These are phyloP conservation scores for Verruconis gallopava DNA, from an alignment of 2,329 filamentous ascomycete genomes.

Conservation along the genomic window DNA sequence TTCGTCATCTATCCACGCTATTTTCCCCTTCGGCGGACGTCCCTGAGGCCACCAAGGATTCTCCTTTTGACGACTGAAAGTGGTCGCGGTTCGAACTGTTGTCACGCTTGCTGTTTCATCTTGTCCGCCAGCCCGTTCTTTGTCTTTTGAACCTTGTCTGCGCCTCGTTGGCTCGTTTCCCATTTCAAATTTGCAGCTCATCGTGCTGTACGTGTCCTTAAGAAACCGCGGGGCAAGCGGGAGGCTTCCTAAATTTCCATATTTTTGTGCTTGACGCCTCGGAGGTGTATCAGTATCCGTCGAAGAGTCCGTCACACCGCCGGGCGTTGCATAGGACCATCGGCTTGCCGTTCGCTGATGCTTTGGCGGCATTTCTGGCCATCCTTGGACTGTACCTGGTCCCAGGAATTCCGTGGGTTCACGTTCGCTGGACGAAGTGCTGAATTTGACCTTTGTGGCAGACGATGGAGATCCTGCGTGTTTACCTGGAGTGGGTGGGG, in stretches of 20 bases:
- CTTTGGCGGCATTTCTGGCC: not conserved
- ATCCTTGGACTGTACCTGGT: not conserved
- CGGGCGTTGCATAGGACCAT: not conserved
- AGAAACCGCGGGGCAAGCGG: constrained; percentile 78
- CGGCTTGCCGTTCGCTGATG: not conserved
- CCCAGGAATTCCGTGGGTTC: not conserved
- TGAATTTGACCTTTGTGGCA: not conserved
- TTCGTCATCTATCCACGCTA: constrained; percentile 71
- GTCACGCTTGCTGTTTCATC: constrained; percentile 10
- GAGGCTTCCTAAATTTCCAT: constrained; percentile 72
- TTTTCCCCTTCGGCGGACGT: constrained; percentile 64
- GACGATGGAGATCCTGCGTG: not conserved
- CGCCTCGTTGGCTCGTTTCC: constrained; percentile 53
- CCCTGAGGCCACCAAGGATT: constrained; percentile 5
- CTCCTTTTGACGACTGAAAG: constrained; percentile 31
- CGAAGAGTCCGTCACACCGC: not conserved
- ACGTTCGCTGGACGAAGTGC: constrained; percentile 6
- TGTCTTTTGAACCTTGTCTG: not conserved
- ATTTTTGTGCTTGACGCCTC: constrained; percentile 48
- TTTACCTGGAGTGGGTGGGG: constrained; percentile 1
- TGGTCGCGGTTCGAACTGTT: constrained; percentile 20
- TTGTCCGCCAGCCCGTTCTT: not conserved
- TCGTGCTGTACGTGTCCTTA: constrained; percentile 78
- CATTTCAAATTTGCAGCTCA: constrained; percentile 68
- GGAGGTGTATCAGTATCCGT: not conserved